Base-by-base conservation (phyloP, 2,329 filamentous ascomycete species). In the Aureobasidium lini region DNA sequence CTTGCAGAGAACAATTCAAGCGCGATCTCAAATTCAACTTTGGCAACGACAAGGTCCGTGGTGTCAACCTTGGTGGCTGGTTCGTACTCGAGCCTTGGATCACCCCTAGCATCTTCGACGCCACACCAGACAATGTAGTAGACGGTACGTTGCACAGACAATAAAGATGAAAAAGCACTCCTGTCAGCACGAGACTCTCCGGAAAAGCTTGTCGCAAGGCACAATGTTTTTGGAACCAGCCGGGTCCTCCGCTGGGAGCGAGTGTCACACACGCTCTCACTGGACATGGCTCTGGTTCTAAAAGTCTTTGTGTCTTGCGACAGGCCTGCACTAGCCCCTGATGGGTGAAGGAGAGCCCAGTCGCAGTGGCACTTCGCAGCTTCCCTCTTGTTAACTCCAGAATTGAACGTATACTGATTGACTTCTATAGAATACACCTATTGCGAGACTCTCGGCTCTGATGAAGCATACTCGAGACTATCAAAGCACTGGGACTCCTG, bases 31-130 rank as follows among this genome's bases (percentile, higher is more conserved):
- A 76, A 36, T 85, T 84, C 64, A 70, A 80, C 65, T 85, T 82
- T 69, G 74, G 77, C 60, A 68, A 68, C 44, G 66, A 79, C 18
- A 84, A 83, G 66, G 79, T 86, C 43, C 80, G 83, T 11, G 84
- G 84, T 58, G 84, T 87, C 32, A 87, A 87, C 67, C 74, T 86
- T 5, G 83, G 84, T 57, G 84, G 84, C 34, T 85, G 83, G 82
- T 79, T 85, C 47, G 80, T 86, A 6, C 74, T 84, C 5, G 83
- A 86, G 71, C 83, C 83, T 15, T 65, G 63, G 61, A 85, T 85
- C 57, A 85, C 82, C 2, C 83, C 83, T 2, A 83, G 80, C 15
- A 73, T 86, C 60, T 86, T 85, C 65, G 77, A 83, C 48, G 69
- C 69, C 16, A 72, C 68, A 43, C 76, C 72, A 11, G 66, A 70